A percentile compares a stretch with the other conserved stretches of the same genome.
phyloP scores from a whole-genome alignment of 83 land plant species.

The Thuja plicata region DNA sequence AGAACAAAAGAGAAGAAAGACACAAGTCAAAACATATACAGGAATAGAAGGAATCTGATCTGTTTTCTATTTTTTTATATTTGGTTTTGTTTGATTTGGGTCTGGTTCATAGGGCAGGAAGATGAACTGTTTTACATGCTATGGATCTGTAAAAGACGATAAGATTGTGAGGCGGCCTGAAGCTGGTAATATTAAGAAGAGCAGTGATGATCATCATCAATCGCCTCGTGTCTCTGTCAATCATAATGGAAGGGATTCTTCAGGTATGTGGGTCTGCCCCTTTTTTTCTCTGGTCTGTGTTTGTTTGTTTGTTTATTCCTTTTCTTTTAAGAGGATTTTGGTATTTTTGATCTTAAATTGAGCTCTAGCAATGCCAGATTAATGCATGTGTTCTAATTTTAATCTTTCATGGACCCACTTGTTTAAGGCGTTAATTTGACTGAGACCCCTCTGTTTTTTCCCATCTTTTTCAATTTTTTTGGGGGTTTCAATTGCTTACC shows the following conservation, averaged over 20 bases:
- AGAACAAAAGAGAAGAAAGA: background rate
- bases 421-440: background rate
- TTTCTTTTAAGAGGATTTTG: background rate
- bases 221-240: background rate
- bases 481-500: background rate
- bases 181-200: background rate
- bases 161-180: constrained; percentile 1
- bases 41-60: background rate
- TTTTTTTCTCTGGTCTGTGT: background rate
- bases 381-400: background rate
- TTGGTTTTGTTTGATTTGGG: background rate
- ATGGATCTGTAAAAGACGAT: background rate
- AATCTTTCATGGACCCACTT: background rate
- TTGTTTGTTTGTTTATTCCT: background rate
- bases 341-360: background rate
- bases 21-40: background rate
- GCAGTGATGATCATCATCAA: background rate
- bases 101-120: background rate
- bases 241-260: background rate
- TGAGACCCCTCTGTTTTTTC: background rate
- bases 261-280: background rate
- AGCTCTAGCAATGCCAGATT: background rate
- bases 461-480: background rate
- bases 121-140: constrained; percentile 8
- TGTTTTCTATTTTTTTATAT: background rate